Conservation (phyloP, 352 stramenopile species). For the Globisporangium cederbergense region DNA sequence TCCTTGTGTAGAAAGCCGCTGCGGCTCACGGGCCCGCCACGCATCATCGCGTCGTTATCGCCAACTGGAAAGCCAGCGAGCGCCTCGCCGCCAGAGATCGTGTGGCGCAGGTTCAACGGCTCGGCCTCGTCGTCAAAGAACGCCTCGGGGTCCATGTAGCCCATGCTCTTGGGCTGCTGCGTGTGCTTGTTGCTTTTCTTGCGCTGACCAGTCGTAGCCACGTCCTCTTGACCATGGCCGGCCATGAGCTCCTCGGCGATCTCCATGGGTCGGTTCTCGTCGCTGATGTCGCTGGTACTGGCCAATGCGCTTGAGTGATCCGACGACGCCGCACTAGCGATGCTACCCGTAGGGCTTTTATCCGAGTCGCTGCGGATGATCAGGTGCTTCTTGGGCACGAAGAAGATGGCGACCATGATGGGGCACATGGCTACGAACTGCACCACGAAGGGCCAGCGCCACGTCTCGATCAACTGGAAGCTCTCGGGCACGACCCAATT, state of each 20-base stretch:
- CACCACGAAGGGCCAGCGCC: constrained; percentile 83
- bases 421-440: constrained; percentile 73
- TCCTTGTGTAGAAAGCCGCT: constrained; percentile 57
- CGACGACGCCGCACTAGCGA: constrained; percentile 25
- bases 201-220: neutral
- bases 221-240: neutral
- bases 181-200: constrained; percentile 7
- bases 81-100: constrained; percentile 23
- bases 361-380: constrained; percentile 61
- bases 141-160: neutral
- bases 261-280: constrained; percentile 45
- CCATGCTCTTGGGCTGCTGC: constrained; percentile 12
- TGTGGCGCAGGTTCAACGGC: constrained; percentile 27
- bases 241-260: constrained; percentile 21
- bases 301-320: constrained; percentile 37
- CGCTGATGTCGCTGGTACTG: constrained; percentile 24
- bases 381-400: constrained; percentile 75
- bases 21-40: constrained; percentile 48
- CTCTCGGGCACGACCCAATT: constrained; percentile 77
- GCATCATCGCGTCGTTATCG: constrained; percentile 29
- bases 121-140: constrained; percentile 12
- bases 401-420: constrained; percentile 78
- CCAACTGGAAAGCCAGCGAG: constrained; percentile 33
- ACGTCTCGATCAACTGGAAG: constrained; percentile 64
- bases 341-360: constrained; percentile 39